phyloP scores from a whole-genome alignment of 257 asterid genomes.

The Marsdenia floribunda region DNA sequence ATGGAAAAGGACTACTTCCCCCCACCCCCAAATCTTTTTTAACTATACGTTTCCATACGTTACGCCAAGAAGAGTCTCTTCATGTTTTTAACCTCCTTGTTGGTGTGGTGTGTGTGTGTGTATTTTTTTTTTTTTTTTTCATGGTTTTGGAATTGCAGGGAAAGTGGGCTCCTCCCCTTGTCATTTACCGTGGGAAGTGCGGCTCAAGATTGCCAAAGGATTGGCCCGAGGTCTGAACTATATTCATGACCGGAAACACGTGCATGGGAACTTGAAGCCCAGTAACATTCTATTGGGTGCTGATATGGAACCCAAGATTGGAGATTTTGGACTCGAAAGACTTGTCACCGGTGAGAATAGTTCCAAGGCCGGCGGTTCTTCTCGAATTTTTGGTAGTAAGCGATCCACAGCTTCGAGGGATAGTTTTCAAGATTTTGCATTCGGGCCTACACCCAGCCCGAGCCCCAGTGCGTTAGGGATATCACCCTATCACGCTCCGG shows the following conservation, averaged over 20 bases:
- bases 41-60: not conserved
- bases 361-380: constrained; percentile 64
- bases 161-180: constrained; percentile 83
- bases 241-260: constrained; percentile 84
- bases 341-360: constrained; percentile 59
- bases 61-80: not conserved
- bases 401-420: constrained; percentile 84
- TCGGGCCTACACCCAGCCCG: constrained; percentile 78
- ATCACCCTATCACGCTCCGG: constrained; percentile 86
- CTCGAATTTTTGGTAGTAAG: constrained; percentile 78
- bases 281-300: constrained; percentile 60
- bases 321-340: constrained; percentile 89
- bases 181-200: constrained; percentile 70
- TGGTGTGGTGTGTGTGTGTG: not conserved
- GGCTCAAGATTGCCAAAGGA: constrained; percentile 85
- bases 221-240: constrained; percentile 86
- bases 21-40: not conserved
- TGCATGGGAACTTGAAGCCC: constrained; percentile 91
- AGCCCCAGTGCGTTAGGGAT: constrained; percentile 68
- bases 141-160: constrained; percentile 33
- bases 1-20: constrained; percentile 35
- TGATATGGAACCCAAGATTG: constrained; percentile 90
- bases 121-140: not conserved
- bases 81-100: not conserved
- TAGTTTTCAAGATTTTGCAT: constrained; percentile 53